Conservation (phyloP, 371 early-diverging fungal genomes). For the Mortierella sp. region DNA sequence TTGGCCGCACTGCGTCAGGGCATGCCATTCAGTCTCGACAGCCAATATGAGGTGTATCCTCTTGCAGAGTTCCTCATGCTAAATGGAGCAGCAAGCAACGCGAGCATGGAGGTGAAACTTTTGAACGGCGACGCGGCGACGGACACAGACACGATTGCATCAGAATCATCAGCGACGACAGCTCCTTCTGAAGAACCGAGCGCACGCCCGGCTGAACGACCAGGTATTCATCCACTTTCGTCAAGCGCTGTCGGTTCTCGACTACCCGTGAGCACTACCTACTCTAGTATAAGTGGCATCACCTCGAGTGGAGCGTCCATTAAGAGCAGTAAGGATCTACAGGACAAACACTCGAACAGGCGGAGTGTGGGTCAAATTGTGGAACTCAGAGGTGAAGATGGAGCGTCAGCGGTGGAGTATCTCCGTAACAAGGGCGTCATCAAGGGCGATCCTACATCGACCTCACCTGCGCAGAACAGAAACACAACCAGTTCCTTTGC, state of each 20-base stretch:
- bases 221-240: conserved; percentile 8
- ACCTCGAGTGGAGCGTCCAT: neutral
- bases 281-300: neutral
- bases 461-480: neutral
- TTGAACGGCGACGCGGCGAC: conserved; percentile 21
- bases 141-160: neutral
- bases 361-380: conserved; percentile 29
- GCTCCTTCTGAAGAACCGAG: conserved; percentile 5
- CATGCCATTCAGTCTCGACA: conserved; percentile 33
- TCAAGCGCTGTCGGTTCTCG: conserved; percentile 29
- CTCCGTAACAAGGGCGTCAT: conserved; percentile 42
- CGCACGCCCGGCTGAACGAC: conserved; percentile 21
- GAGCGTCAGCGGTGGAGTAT: conserved; percentile 37
- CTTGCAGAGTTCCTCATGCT: conserved; percentile 50
- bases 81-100: conserved; percentile 49
- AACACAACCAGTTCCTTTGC: neutral
- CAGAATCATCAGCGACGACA: neutral
- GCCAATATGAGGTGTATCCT: conserved; percentile 39
- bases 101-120: conserved; percentile 40
- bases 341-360: conserved; percentile 15
- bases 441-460: conserved; percentile 21
- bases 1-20: conserved; percentile 45
- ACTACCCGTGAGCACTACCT: conserved; percentile 8
- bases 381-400: conserved; percentile 34
- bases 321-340: neutral